Percentiles rank a stretch among this genome's conserved stretches.
Conservation (phyloP, 2,329 filamentous ascomycete species). For the Fusarium humuli region DNA sequence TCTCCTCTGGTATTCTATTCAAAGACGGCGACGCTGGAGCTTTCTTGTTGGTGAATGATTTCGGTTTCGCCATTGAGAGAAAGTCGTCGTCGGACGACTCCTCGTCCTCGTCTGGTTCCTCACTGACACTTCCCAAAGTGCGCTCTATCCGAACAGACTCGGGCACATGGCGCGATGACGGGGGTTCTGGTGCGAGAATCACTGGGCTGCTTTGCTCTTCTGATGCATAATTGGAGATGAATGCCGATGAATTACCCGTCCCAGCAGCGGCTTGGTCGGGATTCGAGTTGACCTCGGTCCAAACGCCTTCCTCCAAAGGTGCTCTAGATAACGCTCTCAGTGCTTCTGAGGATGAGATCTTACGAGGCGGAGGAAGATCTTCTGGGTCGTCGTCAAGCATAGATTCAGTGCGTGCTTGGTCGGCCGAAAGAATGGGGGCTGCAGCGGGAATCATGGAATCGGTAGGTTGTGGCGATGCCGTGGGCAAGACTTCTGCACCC, state of each 20-base stretch:
- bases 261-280: slow-evolving; percentile 44
- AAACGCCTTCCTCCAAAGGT: slow-evolving; percentile 63
- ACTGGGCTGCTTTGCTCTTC: slow-evolving; percentile 12
- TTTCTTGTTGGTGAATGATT: slow-evolving; percentile 48
- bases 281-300: slow-evolving; percentile 60
- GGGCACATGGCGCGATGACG: slow-evolving; percentile 24
- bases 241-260: slow-evolving; percentile 30
- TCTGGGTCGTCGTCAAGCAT: slow-evolving; percentile 56
- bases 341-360: slow-evolving; percentile 67
- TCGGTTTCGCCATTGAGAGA: slow-evolving; percentile 55
- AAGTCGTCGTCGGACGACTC: slow-evolving; percentile 57
- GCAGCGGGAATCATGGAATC: slow-evolving; percentile 49
- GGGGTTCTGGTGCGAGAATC: slow-evolving; percentile 35
- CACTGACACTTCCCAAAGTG: slow-evolving; percentile 43
- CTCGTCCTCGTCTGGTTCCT: slow-evolving; percentile 45
- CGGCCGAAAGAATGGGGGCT: slow-evolving; percentile 41
- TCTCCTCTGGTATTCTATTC: slow-evolving; percentile 21
- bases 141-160: slow-evolving; percentile 35
- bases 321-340: slow-evolving; percentile 63
- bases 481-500: slow-evolving; percentile 70
- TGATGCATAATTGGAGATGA: slow-evolving; percentile 3
- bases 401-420: slow-evolving; percentile 47
- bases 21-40: slow-evolving; percentile 30
- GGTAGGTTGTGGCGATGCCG: slow-evolving; percentile 63
- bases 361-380: slow-evolving; percentile 59